Percentiles rank a stretch among this genome's conserved stretches.
Evolutionary conservation across 2,329 filamentous ascomycete genomes (phyloP).

Genomic region (Aspergillus niger): DNA sequence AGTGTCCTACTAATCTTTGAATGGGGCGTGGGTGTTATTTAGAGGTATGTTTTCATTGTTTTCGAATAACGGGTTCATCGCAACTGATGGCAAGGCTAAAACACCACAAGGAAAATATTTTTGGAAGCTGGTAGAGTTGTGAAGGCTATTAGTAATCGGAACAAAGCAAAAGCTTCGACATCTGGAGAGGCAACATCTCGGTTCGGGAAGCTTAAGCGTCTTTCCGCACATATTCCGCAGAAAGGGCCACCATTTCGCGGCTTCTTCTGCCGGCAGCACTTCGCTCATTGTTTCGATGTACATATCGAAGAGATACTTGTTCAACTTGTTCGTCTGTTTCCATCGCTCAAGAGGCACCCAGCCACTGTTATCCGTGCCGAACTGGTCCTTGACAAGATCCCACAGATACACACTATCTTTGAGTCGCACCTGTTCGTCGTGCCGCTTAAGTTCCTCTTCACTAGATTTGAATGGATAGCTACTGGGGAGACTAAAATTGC

Average conservation of each 20-base stretch:
- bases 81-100: too few species aligned
- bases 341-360: conserved; percentile 24
- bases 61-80: too few species aligned
- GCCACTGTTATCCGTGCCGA: conserved; percentile 26
- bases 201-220: neutral
- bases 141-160: too few species aligned
- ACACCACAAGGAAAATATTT: too few species aligned
- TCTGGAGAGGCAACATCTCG: too few species aligned
- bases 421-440: conserved; percentile 18
- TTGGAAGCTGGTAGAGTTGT: too few species aligned
- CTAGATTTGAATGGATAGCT: conserved; percentile 21
- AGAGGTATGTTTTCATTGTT: too few species aligned
- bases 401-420: conserved; percentile 24
- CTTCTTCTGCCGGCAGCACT: conserved; percentile 20
- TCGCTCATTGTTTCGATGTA: conserved; percentile 27
- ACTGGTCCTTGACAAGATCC: conserved; percentile 24
- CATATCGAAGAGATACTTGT: conserved; percentile 23
- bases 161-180: too few species aligned
- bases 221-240: conserved; percentile 23
- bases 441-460: conserved; percentile 16
- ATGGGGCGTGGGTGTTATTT: too few species aligned
- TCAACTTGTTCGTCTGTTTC: conserved; percentile 22
- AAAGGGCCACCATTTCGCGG: conserved; percentile 27
- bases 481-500: conserved; percentile 16
- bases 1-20: too few species aligned